Conservation (phyloP, 495 filamentous ascomycete genomes). For the Penicillium manginii region DNA sequence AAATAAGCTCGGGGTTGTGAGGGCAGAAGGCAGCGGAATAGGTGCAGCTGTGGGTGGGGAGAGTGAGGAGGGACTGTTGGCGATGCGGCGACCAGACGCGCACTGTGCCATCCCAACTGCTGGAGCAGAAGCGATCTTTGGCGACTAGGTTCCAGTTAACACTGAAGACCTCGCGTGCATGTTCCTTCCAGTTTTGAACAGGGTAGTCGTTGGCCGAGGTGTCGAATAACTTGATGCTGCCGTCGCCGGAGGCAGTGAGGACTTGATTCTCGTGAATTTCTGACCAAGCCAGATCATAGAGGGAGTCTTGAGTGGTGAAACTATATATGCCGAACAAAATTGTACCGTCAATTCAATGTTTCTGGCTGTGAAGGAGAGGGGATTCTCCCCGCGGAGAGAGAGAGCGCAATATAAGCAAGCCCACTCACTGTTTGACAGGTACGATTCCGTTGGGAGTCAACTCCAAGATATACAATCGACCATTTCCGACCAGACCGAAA, state of each 20-base stretch:
- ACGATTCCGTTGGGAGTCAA: constrained; percentile 81
- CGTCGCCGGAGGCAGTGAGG: constrained; percentile 84
- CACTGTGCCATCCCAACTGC: constrained; percentile 91
- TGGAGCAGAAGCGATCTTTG: constrained; percentile 88
- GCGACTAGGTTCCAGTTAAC: constrained; percentile 88
- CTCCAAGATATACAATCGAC: constrained; percentile 78
- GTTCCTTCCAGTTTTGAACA: constrained; percentile 85
- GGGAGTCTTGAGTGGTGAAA: constrained; percentile 95
- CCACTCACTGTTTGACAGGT: constrained; percentile 69
- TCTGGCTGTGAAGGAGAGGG: not conserved
- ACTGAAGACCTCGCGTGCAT: constrained; percentile 87
- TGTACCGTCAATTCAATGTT: constrained; percentile 1
- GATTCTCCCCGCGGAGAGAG: constrained; percentile 3
- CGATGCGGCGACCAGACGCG: constrained; percentile 87
- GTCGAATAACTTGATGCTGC: constrained; percentile 93
- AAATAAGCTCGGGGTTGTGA: constrained; percentile 75
- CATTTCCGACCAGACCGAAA: constrained; percentile 97
- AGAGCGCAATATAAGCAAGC: not conserved
- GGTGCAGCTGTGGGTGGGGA: constrained; percentile 88
- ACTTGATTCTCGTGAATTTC: constrained; percentile 93
- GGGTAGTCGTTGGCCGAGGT: constrained; percentile 76
- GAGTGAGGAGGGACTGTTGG: constrained; percentile 71
- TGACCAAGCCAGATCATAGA: constrained; percentile 93
- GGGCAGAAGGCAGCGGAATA: constrained; percentile 85
- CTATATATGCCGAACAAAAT: constrained; percentile 38